Conservation (phyloP, 2,329 filamentous ascomycete species). For the Aspergillus sp. region DNA sequence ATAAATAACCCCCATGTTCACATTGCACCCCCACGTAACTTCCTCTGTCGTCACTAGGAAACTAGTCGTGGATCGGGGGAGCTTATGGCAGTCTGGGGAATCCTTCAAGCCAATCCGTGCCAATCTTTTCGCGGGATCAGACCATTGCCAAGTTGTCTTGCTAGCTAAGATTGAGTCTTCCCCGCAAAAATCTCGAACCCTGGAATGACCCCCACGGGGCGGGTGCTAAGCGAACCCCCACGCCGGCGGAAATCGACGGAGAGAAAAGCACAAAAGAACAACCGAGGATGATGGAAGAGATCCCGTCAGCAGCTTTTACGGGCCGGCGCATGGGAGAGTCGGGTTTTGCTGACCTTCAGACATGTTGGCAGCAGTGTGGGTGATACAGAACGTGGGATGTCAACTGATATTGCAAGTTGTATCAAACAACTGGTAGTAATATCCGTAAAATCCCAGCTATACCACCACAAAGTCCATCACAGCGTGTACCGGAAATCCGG, state of each 20-base stretch:
- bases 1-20: too few relatives aligned
- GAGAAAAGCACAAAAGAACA: not conserved
- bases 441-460: not conserved
- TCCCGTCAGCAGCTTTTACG: too few relatives aligned
- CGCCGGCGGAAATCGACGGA: not conserved
- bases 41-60: not conserved
- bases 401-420: not conserved
- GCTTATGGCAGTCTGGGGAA: not conserved
- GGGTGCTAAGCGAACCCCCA: not conserved
- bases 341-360: too few relatives aligned
- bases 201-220: not conserved
- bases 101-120: not conserved
- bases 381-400: not conserved
- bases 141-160: not conserved
- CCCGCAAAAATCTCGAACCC: not conserved
- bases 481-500: not conserved
- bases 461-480: not conserved
- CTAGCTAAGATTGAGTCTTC: not conserved
- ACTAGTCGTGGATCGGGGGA: not conserved
- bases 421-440: not conserved
- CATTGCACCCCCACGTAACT: not conserved
- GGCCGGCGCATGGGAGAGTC: too few relatives aligned
- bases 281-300: not conserved
- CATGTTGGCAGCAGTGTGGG: too few relatives aligned
- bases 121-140: not conserved